Evolutionary conservation across 1,284 basidiomycete genomes (phyloP).

Genomic region (Boletus semigastroideus): DNA sequence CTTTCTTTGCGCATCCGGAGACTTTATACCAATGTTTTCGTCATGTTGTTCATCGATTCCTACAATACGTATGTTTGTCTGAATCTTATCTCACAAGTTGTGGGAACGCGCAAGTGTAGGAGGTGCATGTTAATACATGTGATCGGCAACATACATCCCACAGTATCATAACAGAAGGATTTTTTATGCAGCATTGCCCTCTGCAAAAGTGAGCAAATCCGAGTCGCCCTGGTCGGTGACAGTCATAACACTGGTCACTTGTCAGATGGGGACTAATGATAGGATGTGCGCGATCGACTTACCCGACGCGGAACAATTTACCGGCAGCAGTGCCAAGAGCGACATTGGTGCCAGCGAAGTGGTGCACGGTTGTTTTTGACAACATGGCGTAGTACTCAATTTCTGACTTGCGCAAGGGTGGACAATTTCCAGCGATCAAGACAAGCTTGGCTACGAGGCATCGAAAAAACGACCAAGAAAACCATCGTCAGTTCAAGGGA

Average conservation of each 20-base stretch:
- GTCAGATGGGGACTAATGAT: conserved; percentile 5
- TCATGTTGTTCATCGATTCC: too few relatives aligned
- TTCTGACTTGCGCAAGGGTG: conserved; percentile 98
- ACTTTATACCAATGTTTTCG: too few relatives aligned
- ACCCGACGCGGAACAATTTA: conserved; percentile 99
- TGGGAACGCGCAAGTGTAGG: not conserved
- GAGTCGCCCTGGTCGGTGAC: conserved; percentile 97
- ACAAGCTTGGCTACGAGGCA: conserved; percentile 87
- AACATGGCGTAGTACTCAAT: conserved; percentile 99
- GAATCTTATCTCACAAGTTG: not conserved
- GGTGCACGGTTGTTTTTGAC: conserved; percentile 96
- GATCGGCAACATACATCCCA: conserved; percentile 1
- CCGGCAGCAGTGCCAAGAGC: conserved; percentile 98
- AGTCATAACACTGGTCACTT: conserved; percentile 82
- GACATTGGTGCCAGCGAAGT: conserved; percentile 96
- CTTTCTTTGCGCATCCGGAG: too few relatives aligned
- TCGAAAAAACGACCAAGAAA: conserved; percentile 14
- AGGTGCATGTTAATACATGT: conserved; percentile 7
- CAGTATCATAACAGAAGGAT: conserved; percentile 2
- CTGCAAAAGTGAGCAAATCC: conserved; percentile 82
- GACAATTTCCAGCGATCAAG: conserved; percentile 98
- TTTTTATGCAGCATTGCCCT: conserved; percentile 52
- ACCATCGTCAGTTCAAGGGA: conserved; percentile 70
- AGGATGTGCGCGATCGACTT: conserved; percentile 33
- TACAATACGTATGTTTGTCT: not conserved